Base-by-base conservation (phyloP, 129 eudicot species). In the sunflower (Helianthus annuus) region DNA sequence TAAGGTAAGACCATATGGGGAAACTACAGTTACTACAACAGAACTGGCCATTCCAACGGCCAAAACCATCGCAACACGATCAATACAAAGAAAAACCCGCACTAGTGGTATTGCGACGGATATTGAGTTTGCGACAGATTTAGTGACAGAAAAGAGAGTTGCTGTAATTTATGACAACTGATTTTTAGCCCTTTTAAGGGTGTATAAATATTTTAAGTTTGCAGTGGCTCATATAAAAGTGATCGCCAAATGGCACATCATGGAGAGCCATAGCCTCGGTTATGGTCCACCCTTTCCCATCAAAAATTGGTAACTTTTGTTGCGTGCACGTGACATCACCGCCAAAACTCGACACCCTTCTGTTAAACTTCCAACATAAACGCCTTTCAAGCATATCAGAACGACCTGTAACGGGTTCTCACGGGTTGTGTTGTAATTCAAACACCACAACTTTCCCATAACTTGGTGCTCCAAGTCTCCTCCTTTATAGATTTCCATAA, bases 301-400 rank as follows among this genome's bases (percentile, higher is more conserved):
- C 54, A 0, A 65, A 53, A 45, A 45, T 54, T 24, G 79, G 82
- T 14, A 68, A 71, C 80, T 85, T 90, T 32, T 81, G 91, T 42
- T 93, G 98, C 0, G 83, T 87, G 85, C 92, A 83, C 4, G 80
- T 82, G 10, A 93, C 96, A 24, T 90, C 98, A 14, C 97, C 98
- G 48, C 98, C 98, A 72, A 93, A 93, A 71, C 82, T 68, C 7
- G 98, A 93, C 16, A 85, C 80, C 8, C 76, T 78, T 32, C 85
- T 88, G 40, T 77, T 85, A 59, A 87, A 87, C 71, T 84, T 93
- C 82, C 88, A 93, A 32, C 77, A 81, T 53, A 90, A 62, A 6
- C 73, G 84, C 55, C 98, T 80, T 76, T 90, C 98, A 69, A 58
- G 73, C 38, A 77, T 54, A 53, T 72, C 64, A 1, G 91, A 46